Percentiles rank a stretch among this genome's conserved stretches.
These are phyloP conservation scores for Eimeria falciformis DNA, from an alignment of 169 alveolate genomes.

Conservation along the genomic window DNA sequence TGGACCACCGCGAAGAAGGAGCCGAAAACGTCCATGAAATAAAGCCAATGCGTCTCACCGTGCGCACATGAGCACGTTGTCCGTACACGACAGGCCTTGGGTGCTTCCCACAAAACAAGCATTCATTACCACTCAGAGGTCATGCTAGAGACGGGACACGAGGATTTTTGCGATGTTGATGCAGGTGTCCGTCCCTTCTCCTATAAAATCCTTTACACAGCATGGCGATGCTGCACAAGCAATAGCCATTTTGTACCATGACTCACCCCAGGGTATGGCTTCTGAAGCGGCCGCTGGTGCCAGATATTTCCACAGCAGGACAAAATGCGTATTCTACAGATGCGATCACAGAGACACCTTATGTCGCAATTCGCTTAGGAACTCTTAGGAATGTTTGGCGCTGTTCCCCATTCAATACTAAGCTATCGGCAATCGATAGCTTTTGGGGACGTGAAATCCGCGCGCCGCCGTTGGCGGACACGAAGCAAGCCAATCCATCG, in stretches of 20 bases:
- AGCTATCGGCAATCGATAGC: slow-evolving; percentile 10
- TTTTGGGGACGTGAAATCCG: slow-evolving; percentile 50
- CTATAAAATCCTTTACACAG: slow-evolving; percentile 38
- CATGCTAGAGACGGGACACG: slow-evolving; percentile 40
- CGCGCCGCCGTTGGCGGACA: slow-evolving; percentile 46
- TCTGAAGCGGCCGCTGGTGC: slow-evolving; percentile 1
- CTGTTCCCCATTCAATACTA: slow-evolving; percentile 64
- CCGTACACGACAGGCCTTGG: slow-evolving; percentile 51
- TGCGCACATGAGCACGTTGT: slow-evolving; percentile 13
- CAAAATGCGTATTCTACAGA: slow-evolving; percentile 21
- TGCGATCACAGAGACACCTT: slow-evolving; percentile 60
- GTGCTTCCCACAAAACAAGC: neutral
- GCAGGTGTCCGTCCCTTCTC: slow-evolving; percentile 66
- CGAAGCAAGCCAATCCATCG: no score
- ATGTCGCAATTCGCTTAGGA: slow-evolving; percentile 67
- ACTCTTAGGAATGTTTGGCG: slow-evolving; percentile 67
- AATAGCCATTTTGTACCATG: slow-evolving; percentile 67
- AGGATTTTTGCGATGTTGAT: slow-evolving; percentile 52
- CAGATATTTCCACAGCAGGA: slow-evolving; percentile 7
- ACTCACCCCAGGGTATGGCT: slow-evolving; percentile 62
- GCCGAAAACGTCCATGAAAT: no score
- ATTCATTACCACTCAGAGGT: slow-evolving; percentile 2
- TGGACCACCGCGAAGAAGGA: no score
- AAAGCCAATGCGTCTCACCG: neutral
- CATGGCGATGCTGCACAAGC: slow-evolving; percentile 68